phyloP scores from a whole-genome alignment of 2,329 filamentous ascomycete species.

The Penicillium palitans region DNA sequence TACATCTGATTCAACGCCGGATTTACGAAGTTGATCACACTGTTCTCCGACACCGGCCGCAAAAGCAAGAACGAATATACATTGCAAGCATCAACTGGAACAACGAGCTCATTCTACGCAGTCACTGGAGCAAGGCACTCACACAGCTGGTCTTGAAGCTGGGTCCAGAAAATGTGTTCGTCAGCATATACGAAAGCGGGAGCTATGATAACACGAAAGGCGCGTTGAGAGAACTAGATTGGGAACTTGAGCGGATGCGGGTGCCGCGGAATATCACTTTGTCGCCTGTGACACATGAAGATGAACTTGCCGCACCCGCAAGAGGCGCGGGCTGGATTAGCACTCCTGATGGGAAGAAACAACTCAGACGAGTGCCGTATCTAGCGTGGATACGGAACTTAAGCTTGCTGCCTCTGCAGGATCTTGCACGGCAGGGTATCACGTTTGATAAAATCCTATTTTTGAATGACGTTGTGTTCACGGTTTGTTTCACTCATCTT shows the following conservation, averaged over 20 bases:
- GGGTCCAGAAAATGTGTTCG: slow-evolving; percentile 65
- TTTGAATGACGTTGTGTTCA: slow-evolving; percentile 52
- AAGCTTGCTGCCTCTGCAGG: slow-evolving; percentile 60
- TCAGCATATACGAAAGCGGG: slow-evolving; percentile 68
- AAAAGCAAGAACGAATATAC: slow-evolving; percentile 51
- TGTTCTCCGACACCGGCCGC: slow-evolving; percentile 13
- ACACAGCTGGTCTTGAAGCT: slow-evolving; percentile 57
- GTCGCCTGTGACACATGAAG: slow-evolving; percentile 59
- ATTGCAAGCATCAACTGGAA: slow-evolving; percentile 72
- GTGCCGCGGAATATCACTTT: slow-evolving; percentile 58
- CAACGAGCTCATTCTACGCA: slow-evolving; percentile 59
- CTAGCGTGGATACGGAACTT: slow-evolving; percentile 64
- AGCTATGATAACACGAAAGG: slow-evolving; percentile 69
- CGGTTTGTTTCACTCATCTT: slow-evolving; percentile 26
- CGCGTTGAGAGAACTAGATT: slow-evolving; percentile 59
- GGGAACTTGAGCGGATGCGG: slow-evolving; percentile 52
- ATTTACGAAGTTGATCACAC: slow-evolving; percentile 15
- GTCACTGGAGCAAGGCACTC: slow-evolving; percentile 64
- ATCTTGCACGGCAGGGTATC: slow-evolving; percentile 53
- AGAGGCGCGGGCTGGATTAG: slow-evolving; percentile 62
- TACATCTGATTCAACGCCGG: slow-evolving; percentile 19
- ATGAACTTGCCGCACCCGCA: slow-evolving; percentile 53
- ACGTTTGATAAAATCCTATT: slow-evolving; percentile 61
- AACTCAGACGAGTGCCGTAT: slow-evolving; percentile 68
- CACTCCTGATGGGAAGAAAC: slow-evolving; percentile 55